Percentiles rank a stretch among this genome's conserved stretches.
Evolutionary conservation across 2,329 filamentous ascomycete species (phyloP).

Genomic region (Ceratocystis variospora): DNA sequence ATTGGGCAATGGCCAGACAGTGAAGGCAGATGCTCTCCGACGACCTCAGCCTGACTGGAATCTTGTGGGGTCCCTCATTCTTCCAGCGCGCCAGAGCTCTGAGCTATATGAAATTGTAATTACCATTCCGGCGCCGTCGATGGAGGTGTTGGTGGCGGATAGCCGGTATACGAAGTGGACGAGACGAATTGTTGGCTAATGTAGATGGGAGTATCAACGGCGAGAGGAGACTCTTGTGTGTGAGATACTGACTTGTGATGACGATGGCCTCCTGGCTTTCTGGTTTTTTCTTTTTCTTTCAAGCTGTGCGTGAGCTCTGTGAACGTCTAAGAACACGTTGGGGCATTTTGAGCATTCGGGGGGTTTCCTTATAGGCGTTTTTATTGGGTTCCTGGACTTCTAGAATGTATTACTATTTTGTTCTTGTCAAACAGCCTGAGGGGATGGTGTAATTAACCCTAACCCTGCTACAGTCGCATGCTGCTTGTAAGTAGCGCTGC

Average conservation of each 20-base stretch:
- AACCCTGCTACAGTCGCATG: not conserved
- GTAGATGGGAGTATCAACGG: not conserved
- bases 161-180: constrained; percentile 25
- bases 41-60: constrained; percentile 25
- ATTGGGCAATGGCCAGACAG: constrained; percentile 20
- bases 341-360: not conserved
- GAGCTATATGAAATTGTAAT: constrained; percentile 25
- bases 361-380: not conserved
- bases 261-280: not conserved
- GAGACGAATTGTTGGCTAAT: constrained; percentile 20
- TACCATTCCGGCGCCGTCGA: constrained; percentile 25
- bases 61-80: constrained; percentile 25
- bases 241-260: not conserved
- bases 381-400: not conserved
- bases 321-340: not conserved
- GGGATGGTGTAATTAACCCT: not conserved
- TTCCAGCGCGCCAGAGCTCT: constrained; percentile 24
- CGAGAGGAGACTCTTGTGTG: not conserved
- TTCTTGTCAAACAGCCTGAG: not conserved
- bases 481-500: not conserved
- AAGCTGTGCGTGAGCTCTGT: not conserved
- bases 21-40: constrained; percentile 25
- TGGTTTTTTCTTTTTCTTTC: not conserved
- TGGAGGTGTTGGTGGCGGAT: constrained; percentile 24
- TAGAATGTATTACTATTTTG: not conserved